Conservation (phyloP, 2,329 filamentous ascomycete species). For the Trichoderma pleuroti region DNA sequence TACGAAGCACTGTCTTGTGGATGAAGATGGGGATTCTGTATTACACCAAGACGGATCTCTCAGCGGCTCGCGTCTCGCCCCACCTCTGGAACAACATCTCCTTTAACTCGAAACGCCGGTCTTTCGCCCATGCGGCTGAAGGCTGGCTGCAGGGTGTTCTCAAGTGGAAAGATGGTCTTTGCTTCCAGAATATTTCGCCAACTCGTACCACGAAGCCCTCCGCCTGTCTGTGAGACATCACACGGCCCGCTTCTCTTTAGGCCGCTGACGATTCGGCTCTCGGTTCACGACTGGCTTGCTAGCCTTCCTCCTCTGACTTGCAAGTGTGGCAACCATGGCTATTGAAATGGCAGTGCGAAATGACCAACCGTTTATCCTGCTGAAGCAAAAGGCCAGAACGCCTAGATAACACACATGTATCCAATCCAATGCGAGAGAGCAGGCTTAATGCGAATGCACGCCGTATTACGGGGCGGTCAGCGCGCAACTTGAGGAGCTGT, state of each 20-base stretch:
- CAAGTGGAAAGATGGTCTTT: not conserved
- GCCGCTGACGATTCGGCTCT: not conserved
- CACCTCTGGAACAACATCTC: constrained; percentile 13
- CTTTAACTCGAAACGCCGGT: constrained; percentile 19
- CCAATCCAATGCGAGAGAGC: not conserved
- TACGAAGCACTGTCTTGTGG: not conserved
- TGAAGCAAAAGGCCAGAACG: not conserved
- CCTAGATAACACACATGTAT: not conserved
- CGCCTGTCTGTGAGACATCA: not conserved
- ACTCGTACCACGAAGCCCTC: not conserved
- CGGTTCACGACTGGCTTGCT: not conserved
- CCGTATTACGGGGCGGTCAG: not conserved
- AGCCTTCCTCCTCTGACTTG: not conserved
- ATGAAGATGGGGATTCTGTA: constrained; percentile 4
- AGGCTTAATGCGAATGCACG: not conserved
- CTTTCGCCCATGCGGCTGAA: constrained; percentile 19
- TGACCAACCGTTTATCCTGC: not conserved
- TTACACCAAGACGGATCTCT: not conserved
- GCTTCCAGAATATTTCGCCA: constrained; percentile 19
- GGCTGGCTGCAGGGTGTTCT: constrained; percentile 2
- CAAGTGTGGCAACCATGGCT: not conserved
- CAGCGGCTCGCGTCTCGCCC: not conserved
- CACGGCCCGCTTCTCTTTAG: not conserved
- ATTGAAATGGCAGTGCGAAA: not conserved
- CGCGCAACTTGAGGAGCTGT: not conserved